Base-by-base conservation (phyloP, 208 protist species). In the Leishmania lainsoni region DNA sequence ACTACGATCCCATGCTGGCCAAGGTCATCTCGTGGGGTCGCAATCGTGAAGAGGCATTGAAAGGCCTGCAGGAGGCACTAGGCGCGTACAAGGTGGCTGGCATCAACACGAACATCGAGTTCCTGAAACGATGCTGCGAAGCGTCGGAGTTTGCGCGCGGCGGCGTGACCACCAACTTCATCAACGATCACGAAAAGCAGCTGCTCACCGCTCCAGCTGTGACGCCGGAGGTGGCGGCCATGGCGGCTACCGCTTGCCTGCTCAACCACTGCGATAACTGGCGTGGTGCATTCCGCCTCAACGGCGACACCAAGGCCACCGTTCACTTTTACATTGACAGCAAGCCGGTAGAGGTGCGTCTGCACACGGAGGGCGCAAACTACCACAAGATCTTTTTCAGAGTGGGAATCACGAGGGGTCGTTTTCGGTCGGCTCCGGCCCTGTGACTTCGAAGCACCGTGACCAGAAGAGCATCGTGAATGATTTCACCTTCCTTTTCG, bases 1-100 rank as follows among this genome's bases (percentile, higher is more conserved):
- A 98, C 83, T 99, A 99, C 86, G 99, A 99, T 84, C 98, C 99
- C 32, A 97, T 99, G 94, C 98, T 99, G 51, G 79, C 81, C 42
- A 83, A 81, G 71, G n/a, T 89, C 22, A 63, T 89, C 10, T 66
- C 81, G 48, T 87, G 84, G 81, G 85, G 75, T 51, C 75, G 78
- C 45, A 81, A 69, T n/a, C 76, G 91, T 61, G 76, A 87, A 42
- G 81, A 89, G 68, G 74, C 70, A 2, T 78, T 90, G 63, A 78
- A 66, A 56, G 52, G 88, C 45, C 69, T 86, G 75, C 74, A 52
- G 35, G 42, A 87, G 26, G 87, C 94, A 1, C 82, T 99, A 10
- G 81, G 93, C 29, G 83, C 92, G 39, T 98, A 98, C 86, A 83
- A 91, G 61, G 90, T 99, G 69, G 86, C 92, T 48, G 98, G 98